These are phyloP conservation scores for Fraxinus pennsylvanica DNA, from an alignment of 257 asterid species.

Conservation along the genomic window DNA sequence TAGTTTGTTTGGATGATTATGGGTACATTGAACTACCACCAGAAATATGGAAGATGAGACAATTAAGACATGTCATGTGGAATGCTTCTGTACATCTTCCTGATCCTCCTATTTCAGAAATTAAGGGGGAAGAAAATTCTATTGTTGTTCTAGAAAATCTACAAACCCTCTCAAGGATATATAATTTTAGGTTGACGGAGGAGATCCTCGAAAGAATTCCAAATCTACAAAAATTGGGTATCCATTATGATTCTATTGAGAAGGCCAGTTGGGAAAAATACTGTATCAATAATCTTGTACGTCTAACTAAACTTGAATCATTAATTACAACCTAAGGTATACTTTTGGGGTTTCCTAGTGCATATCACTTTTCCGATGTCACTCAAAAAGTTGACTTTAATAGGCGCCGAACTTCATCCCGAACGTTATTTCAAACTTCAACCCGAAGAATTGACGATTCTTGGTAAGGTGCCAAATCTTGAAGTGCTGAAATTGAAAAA, in stretches of 20 bases:
- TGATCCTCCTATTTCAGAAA: neutral
- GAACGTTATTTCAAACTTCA: no score
- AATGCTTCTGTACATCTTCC: neutral
- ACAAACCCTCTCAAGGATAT: neutral
- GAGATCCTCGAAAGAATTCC: neutral
- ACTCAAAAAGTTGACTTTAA: neutral
- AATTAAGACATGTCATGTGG: neutral
- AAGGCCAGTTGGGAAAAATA: neutral
- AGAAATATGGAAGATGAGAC: neutral
- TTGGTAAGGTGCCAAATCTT: neutral
- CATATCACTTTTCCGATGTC: neutral
- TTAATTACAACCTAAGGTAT: no score
- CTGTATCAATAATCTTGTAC: neutral
- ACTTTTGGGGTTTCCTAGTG: neutral
- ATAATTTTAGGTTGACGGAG: neutral
- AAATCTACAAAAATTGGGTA: neutral
- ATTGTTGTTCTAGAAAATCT: neutral
- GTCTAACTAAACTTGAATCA: neutral
- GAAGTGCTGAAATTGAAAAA: neutral
- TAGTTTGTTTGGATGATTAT: no score
- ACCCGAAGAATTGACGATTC: neutral
- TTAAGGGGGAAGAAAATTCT: neutral
- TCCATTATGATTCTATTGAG: neutral
- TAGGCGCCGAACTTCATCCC: no score
- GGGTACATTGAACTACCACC: neutral